phyloP scores from a whole-genome alignment of 805 yeast genomes.

The Helenozyma baotianmanensis region DNA sequence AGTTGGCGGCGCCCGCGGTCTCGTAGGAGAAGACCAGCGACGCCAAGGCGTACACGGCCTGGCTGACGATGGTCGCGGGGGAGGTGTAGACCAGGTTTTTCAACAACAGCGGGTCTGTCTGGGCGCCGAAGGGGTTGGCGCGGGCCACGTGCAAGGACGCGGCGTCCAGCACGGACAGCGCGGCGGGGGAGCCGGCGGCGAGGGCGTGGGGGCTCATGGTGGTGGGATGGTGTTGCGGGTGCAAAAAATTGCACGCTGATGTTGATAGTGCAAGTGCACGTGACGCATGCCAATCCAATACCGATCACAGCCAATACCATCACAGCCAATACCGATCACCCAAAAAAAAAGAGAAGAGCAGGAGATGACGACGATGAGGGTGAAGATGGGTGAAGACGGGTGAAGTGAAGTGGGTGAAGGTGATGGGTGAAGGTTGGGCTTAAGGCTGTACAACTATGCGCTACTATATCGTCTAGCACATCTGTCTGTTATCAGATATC shows the following conservation, averaged over 20 bases:
- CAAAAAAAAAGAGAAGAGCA: too few species aligned
- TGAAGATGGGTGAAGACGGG: too few species aligned
- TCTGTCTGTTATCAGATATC: too few species aligned
- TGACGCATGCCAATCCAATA: constrained; percentile 6
- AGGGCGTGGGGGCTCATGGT: constrained; percentile 11
- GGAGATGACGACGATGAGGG: too few species aligned
- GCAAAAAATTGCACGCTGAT: constrained; percentile 1
- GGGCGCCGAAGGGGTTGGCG: constrained; percentile 53
- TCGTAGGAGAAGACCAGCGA: constrained; percentile 65
- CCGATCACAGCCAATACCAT: too few species aligned
- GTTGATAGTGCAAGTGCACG: constrained; percentile 12
- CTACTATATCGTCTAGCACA: too few species aligned
- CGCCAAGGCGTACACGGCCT: constrained; percentile 49
- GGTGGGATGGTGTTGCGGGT: constrained; percentile 1
- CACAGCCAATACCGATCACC: too few species aligned
- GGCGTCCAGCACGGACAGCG: constrained; percentile 5
- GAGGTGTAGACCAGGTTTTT: constrained; percentile 49
- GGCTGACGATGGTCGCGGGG: constrained; percentile 49
- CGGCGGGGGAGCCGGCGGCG: constrained; percentile 1
- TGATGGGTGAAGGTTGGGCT: too few species aligned
- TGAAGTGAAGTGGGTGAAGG: too few species aligned
- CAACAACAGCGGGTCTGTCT: constrained; percentile 51
- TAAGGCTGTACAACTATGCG: too few species aligned
- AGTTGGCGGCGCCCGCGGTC: constrained; percentile 49
- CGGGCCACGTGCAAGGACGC: constrained; percentile 10